Evolutionary conservation across 1,139 yeast species (phyloP).

Genomic region (Suhomyces panamericanus): DNA sequence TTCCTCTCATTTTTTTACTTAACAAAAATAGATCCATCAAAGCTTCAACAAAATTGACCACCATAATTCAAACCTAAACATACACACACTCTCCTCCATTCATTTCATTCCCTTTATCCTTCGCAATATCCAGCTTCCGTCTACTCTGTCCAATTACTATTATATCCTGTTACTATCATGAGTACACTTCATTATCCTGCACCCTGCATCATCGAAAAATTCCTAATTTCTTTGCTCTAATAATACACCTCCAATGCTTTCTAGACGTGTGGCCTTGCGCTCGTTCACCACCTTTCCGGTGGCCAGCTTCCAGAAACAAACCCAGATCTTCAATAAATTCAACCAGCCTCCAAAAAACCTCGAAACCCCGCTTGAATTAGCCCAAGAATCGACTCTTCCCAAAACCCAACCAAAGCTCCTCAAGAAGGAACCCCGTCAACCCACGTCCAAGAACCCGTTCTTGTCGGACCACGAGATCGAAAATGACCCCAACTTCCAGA

Average conservation of each 20-base stretch:
- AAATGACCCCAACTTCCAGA: constrained; percentile 49
- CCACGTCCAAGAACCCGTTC: constrained; percentile 48
- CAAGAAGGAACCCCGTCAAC: constrained; percentile 41
- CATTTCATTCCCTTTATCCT: too few relatives aligned
- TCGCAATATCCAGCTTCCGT: too few relatives aligned
- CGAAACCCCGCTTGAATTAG: constrained; percentile 46
- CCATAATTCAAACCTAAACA: too few relatives aligned
- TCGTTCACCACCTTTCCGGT: constrained; percentile 2
- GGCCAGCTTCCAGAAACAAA: constrained; percentile 15
- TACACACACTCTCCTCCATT: too few relatives aligned
- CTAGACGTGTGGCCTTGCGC: constrained; percentile 5
- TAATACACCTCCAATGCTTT: constrained; percentile 1
- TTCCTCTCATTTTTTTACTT: too few relatives aligned
- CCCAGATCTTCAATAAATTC: constrained; percentile 22
- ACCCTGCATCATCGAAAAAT: constrained; percentile 8
- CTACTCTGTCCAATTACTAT: too few relatives aligned
- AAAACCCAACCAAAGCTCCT: constrained; percentile 40
- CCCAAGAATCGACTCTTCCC: constrained; percentile 52
- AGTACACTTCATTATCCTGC: neutral
- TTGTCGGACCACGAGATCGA: constrained; percentile 60
- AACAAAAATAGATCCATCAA: too few relatives aligned
- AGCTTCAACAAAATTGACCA: too few relatives aligned
- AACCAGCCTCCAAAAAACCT: constrained; percentile 24
- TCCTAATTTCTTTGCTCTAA: neutral
- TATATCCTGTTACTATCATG: too few relatives aligned